A percentile compares a stretch with the other conserved stretches of the same genome.
Evolutionary conservation across 139 green algal species (phyloP).

Genomic region (Closterium sp.): DNA sequence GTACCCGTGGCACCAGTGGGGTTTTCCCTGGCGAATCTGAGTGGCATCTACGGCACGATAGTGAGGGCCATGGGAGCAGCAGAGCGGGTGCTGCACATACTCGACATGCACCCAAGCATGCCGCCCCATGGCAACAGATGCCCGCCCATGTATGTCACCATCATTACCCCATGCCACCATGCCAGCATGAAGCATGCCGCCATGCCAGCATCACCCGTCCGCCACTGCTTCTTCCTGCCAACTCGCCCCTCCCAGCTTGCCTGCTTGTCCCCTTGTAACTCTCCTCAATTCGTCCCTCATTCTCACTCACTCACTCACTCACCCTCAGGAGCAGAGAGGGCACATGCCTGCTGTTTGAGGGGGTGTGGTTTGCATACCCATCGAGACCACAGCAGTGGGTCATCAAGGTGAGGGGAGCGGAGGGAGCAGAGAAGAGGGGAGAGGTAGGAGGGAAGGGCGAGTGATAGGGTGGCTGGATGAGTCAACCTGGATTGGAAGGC

Average conservation of each 20-base stretch:
- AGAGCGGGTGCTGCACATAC: not conserved
- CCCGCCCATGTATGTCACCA: not conserved
- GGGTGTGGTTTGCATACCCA: not conserved
- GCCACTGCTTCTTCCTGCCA: not conserved
- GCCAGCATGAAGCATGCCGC: not conserved
- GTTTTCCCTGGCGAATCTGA: not conserved
- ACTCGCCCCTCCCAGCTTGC: not conserved
- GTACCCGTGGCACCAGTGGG: not conserved
- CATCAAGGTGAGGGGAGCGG: not conserved
- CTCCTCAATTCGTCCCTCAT: not conserved
- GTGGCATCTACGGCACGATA: not conserved
- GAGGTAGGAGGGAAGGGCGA: not conserved
- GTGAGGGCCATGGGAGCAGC: not conserved
- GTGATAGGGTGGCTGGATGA: not conserved
- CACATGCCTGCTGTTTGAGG: not conserved
- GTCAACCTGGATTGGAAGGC: no score
- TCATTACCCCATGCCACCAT: not conserved
- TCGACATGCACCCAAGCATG: not conserved
- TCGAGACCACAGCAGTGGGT: not conserved
- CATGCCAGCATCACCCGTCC: not conserved
- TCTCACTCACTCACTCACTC: not conserved
- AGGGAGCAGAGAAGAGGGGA: not conserved
- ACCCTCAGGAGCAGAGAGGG: not conserved
- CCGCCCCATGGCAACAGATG: not conserved
- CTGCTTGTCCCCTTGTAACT: not conserved